Evolutionary conservation across 768 basidiomycete species (phyloP).

Genomic region (Trametes maxima): DNA sequence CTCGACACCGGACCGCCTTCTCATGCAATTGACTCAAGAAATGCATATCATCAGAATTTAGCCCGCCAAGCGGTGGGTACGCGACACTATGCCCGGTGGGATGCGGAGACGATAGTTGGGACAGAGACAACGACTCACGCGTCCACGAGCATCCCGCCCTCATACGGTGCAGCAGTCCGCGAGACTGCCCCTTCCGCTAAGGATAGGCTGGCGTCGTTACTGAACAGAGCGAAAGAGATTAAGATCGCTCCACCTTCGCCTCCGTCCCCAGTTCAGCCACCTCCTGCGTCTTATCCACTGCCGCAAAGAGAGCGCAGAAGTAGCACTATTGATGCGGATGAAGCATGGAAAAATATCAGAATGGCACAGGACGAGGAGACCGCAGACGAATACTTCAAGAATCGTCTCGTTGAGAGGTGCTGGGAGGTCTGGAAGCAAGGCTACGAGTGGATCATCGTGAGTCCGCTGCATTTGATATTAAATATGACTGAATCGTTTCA

Average conservation of each 20-base stretch:
- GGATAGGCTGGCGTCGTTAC: constrained; percentile 13
- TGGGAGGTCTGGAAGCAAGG: constrained; percentile 78
- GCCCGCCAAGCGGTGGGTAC: constrained; percentile 15
- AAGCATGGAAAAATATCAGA: constrained; percentile 77
- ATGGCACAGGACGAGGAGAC: constrained; percentile 69
- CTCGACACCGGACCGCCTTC: constrained; percentile 29
- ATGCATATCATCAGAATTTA: constrained; percentile 14
- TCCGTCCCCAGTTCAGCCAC: constrained; percentile 4
- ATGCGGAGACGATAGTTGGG: constrained; percentile 40
- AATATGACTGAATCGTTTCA: constrained; percentile 9
- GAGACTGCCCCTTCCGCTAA: constrained; percentile 20
- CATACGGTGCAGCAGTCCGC: constrained; percentile 48
- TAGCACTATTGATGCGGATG: constrained; percentile 64
- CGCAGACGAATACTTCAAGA: constrained; percentile 68
- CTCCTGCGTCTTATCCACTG: neutral
- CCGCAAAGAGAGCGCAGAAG: constrained; percentile 44
- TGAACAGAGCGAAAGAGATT: neutral
- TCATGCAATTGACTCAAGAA: constrained; percentile 1
- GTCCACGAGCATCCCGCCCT: constrained; percentile 49
- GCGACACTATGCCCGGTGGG: constrained; percentile 32
- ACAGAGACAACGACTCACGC: constrained; percentile 36
- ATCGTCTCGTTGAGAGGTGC: constrained; percentile 65
- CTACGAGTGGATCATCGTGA: constrained; percentile 71
- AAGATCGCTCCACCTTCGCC: neutral
- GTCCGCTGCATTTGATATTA: constrained; percentile 34